Evolutionary conservation across 2,329 filamentous ascomycete genomes (phyloP), one percentile per base, ranked within the genome.

Genomic region (Westerdykella sp.): DNA sequence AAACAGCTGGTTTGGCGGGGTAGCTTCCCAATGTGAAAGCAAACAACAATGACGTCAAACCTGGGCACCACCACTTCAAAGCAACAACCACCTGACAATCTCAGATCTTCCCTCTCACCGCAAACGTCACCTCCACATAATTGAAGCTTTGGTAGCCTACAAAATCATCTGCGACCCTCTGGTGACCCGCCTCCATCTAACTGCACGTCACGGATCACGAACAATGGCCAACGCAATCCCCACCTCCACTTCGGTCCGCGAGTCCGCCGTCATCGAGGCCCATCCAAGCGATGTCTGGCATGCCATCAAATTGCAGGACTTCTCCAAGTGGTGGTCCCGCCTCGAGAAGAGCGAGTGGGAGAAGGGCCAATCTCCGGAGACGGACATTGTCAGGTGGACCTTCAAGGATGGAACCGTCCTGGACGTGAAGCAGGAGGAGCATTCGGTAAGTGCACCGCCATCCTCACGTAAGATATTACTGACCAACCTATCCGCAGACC

Each of bases 361-460:
- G 66, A 82, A 83, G 71, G 80, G 78, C 40, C 66, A 74, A 12
- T 78, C 72, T 39, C 66, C 73, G n/a, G 82, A 85, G 67, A 79
- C 81, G 36, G 81, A 85, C 55, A 69, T 85, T 44, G 76, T 84
- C 57, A 76, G 77, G 65, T 86, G 83, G 83, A 77, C 74, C 15
- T 87, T 86, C 73, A 80, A 81, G 64, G 83, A 87, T 56, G 81
- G 81, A 39, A 80, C 77, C 22, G 75, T 78, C 43, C 69, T 84
- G 15, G 81, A 86, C 65, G 79, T 87, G 53, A 86, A 86, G 78
- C 81, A 84, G 71, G 83, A 87, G 68, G 83, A 85, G 72, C 82
- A 86, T 69, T 83, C 79, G 52, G 80, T 84, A 67, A 47, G 76
- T 65, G 6, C 3, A n/a, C 36, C 3, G 6, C 36, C 38, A 15